A percentile compares a stretch with the other conserved stretches of the same genome.
These are phyloP conservation scores for Grifola frondosa DNA, from an alignment of 1,284 basidiomycete species.

Conservation along the genomic window DNA sequence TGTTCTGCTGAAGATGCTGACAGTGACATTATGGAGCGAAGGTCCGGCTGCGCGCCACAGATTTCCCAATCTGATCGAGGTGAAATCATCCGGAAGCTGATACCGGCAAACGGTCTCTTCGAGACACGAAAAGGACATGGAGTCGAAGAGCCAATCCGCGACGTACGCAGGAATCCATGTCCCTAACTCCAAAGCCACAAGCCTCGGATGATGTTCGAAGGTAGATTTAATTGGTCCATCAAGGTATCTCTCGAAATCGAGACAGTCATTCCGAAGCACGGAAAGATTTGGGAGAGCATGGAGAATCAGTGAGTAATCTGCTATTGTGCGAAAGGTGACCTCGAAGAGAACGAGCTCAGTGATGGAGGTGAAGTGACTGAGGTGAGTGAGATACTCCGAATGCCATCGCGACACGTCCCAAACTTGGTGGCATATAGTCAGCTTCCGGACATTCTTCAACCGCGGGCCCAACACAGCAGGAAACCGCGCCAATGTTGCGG, in stretches of 20 bases:
- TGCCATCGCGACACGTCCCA: constrained; percentile 14
- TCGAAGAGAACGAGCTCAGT: constrained; percentile 14
- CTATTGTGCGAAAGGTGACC: constrained; percentile 13
- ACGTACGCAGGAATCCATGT: constrained; percentile 5
- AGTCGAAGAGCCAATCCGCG: constrained; percentile 11
- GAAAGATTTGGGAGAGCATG: constrained; percentile 5
- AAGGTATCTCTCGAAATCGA: constrained; percentile 13
- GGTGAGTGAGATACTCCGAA: constrained; percentile 9
- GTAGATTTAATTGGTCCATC: neutral
- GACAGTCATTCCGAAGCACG: constrained; percentile 4
- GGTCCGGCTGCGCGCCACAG: constrained; percentile 10
- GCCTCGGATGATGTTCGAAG: constrained; percentile 6
- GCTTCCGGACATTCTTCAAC: constrained; percentile 1
- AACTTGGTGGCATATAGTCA: constrained; percentile 9
- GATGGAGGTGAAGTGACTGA: constrained; percentile 10
- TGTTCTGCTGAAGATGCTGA: constrained; percentile 11
- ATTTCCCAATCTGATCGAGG: constrained; percentile 5
- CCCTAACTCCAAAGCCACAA: constrained; percentile 3
- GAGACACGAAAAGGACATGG: constrained; percentile 8
- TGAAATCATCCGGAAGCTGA: constrained; percentile 4
- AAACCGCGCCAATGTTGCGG: constrained; percentile 11
- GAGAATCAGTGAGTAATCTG: constrained; percentile 14
- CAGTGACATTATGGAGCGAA: constrained; percentile 8
- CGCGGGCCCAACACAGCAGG: constrained; percentile 5
- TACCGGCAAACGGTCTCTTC: constrained; percentile 7